These are phyloP conservation scores for Pleurotus ostreatus DNA, from an alignment of 768 basidiomycete species.

Conservation along the genomic window DNA sequence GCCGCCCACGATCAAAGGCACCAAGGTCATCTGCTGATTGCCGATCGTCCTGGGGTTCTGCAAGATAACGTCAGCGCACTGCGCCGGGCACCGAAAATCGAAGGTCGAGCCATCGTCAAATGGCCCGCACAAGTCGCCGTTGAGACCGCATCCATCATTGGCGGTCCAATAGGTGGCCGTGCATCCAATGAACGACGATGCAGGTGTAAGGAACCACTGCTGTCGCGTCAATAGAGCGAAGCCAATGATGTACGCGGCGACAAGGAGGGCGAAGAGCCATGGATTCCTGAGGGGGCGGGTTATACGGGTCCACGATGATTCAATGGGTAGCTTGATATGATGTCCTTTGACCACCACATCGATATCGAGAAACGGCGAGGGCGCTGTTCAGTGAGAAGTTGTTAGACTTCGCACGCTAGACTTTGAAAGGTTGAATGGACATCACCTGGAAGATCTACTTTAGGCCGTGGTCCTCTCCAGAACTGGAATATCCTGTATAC, in stretches of 20 bases:
- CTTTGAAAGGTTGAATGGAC: background rate
- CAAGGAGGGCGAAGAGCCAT: constrained; percentile 54
- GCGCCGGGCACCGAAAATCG: constrained; percentile 80
- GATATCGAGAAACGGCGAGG: constrained; percentile 51
- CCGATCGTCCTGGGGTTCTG: constrained; percentile 77
- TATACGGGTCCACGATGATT: constrained; percentile 45
- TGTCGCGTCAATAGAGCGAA: constrained; percentile 70
- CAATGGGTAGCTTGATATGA: constrained; percentile 43
- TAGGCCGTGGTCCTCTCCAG: constrained; percentile 58
- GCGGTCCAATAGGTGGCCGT: constrained; percentile 68
- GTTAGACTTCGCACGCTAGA: background rate
- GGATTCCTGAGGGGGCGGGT: constrained; percentile 50
- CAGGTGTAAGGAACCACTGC: constrained; percentile 67
- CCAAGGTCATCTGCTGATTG: constrained; percentile 55
- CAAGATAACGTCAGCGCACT: constrained; percentile 58
- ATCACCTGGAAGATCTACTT: constrained; percentile 47
- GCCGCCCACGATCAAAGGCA: constrained; percentile 82
- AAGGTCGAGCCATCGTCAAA: constrained; percentile 52
- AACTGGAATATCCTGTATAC: constrained; percentile 26
- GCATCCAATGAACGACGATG: constrained; percentile 61
- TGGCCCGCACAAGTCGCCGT: constrained; percentile 63
- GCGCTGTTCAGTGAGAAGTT: constrained; percentile 33
- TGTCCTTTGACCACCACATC: constrained; percentile 33
- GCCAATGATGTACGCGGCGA: constrained; percentile 60
- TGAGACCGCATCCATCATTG: constrained; percentile 69